phyloP scores from a whole-genome alignment of 306 rosid species.

The Begonia fuchsioides region DNA sequence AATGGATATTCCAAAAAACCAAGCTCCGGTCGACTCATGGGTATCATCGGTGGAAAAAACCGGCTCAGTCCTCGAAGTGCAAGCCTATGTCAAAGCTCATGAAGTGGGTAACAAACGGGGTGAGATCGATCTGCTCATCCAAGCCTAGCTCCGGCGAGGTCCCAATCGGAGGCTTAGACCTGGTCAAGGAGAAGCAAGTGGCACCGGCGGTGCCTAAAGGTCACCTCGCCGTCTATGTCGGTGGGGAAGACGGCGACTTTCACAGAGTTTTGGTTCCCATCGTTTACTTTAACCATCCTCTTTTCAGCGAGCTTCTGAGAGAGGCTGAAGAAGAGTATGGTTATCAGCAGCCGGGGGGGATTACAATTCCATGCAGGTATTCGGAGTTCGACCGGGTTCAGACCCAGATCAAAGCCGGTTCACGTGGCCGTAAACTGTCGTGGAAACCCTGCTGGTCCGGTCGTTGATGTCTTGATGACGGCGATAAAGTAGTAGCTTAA shows the following conservation, averaged over 20 bases:
- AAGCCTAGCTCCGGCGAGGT: slow-evolving; percentile 21
- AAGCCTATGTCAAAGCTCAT: slow-evolving; percentile 25
- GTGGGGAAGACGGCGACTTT: slow-evolving; percentile 51
- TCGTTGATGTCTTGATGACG: slow-evolving; percentile 10
- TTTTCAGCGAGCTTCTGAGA: slow-evolving; percentile 48
- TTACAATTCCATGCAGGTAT: slow-evolving; percentile 63
- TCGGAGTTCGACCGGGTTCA: slow-evolving; percentile 64
- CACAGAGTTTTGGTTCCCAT: slow-evolving; percentile 73
- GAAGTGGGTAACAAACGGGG: slow-evolving; percentile 36
- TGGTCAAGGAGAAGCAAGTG: background rate
- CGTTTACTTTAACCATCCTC: slow-evolving; percentile 70
- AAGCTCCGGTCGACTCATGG: slow-evolving; percentile 9
- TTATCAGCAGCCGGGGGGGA: slow-evolving; percentile 59
- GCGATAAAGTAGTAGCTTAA: background rate
- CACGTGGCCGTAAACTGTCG: slow-evolving; percentile 16
- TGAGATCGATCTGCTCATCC: slow-evolving; percentile 21
- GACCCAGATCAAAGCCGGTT: slow-evolving; percentile 52
- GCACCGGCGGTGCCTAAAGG: slow-evolving; percentile 64
- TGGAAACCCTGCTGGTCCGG: slow-evolving; percentile 20
- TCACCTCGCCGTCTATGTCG: slow-evolving; percentile 74
- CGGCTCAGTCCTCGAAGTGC: background rate
- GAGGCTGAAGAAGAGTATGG: slow-evolving; percentile 72
- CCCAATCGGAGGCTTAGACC: slow-evolving; percentile 20
- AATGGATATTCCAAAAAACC: slow-evolving; percentile 22
- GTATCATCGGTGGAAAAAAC: slow-evolving; percentile 7